Conservation (phyloP, 106 monocot species). For the Dioscorea zingiberensis region DNA sequence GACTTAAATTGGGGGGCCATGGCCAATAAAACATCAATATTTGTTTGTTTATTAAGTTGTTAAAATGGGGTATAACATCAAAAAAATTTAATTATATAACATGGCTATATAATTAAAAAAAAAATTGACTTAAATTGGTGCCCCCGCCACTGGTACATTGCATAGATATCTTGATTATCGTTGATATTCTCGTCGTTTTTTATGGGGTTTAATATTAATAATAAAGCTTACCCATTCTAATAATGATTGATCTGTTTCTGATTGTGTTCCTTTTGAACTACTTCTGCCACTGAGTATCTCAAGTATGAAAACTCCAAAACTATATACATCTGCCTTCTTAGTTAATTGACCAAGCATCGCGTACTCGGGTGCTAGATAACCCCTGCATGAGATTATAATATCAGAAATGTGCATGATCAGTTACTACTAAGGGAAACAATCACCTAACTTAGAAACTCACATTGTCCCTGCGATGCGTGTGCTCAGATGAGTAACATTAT, state of each 20-base stretch:
- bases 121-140: no score
- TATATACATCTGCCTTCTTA: constrained; percentile 81
- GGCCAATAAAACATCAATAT: no score
- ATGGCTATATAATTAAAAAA: no score
- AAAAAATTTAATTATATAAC: no score
- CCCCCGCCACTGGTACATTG: no score
- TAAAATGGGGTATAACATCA: no score
- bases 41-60: no score
- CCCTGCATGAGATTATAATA: constrained; percentile 25
- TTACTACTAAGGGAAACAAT: no score
- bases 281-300: constrained; percentile 76
- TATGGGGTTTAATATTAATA: not conserved
- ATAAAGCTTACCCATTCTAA: constrained; percentile 54
- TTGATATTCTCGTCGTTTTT: not conserved
- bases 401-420: no score
- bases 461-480: constrained; percentile 27
- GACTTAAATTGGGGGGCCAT: no score
- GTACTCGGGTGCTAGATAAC: constrained; percentile 85
- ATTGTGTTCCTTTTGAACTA: constrained; percentile 25
- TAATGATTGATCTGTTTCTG: constrained; percentile 39
- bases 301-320: constrained; percentile 73
- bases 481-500: constrained; percentile 21
- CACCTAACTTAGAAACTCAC: constrained; percentile 18
- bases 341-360: constrained; percentile 76
- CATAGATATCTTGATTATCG: not conserved